Conservation (phyloP, 2,329 filamentous ascomycete genomes). For the Metarhizium album region DNA sequence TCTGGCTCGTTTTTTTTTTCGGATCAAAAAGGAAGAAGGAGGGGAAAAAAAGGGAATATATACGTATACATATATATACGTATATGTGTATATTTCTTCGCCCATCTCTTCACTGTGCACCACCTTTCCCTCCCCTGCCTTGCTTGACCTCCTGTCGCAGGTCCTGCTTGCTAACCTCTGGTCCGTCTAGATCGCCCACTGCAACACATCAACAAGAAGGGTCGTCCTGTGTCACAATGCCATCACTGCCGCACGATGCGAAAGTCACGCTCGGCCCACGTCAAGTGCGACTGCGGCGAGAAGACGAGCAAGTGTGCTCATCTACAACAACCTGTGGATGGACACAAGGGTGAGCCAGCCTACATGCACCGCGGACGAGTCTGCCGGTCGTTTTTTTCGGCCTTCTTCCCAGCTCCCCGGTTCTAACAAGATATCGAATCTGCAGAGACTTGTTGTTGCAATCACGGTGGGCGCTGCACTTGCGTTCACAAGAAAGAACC, state of each 20-base stretch:
- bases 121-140: too few species aligned
- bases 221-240: conserved; percentile 94
- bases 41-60: too few species aligned
- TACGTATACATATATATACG: too few species aligned
- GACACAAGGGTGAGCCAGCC: conserved; percentile 49
- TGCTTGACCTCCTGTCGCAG: too few species aligned
- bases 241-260: conserved; percentile 91
- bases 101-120: too few species aligned
- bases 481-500: conserved; percentile 54
- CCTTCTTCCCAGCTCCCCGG: conserved; percentile 3
- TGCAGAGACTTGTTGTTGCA: conserved; percentile 57
- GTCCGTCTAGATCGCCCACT: conserved; percentile 64
- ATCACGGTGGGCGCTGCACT: conserved; percentile 56
- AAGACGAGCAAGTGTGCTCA: conserved; percentile 66
- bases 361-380: conserved; percentile 1
- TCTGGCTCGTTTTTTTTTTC: not conserved
- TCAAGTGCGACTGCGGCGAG: conserved; percentile 94
- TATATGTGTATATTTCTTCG: too few species aligned
- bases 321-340: conserved; percentile 44
- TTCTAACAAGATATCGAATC: conserved; percentile 7
- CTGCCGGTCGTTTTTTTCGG: not conserved
- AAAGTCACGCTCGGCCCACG: conserved; percentile 88
- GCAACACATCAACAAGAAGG: conserved; percentile 94
- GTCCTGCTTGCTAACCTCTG: too few species aligned
- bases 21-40: not conserved